Evolutionary conservation across 495 filamentous ascomycete species (phyloP), one percentile per base, ranked within the genome.

Genomic region (Penicillium maclennaniae): DNA sequence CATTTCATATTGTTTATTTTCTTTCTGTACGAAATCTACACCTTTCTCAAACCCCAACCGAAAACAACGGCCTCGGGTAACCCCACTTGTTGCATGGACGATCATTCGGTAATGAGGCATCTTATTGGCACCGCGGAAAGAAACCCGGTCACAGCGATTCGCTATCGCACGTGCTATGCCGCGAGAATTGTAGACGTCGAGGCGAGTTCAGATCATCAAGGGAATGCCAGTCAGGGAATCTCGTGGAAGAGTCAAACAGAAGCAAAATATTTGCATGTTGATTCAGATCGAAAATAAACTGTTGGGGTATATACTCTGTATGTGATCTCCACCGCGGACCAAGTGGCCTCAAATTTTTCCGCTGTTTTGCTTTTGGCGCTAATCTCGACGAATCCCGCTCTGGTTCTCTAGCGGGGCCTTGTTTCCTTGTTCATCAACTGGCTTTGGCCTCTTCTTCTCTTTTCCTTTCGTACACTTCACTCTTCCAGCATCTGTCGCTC

Each of bases 31-130:
- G 17, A 3, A 14, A 8, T 16, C 23, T 15, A 10, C 16, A 6
- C 45, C 7, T 49, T 34, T 16, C 16, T 6, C 1, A 6, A 10
- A 15, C 3, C 6, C 10, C 9, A 51, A 51, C 46, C 47, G 43
- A 51, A 41, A 51, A 12, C 37, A 40, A 31, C 25, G 46, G 41
- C 47, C 53, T 62, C 53, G 62, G 54, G 49, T 51, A 56, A 59
- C 62, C 60, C 60, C 62, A 54, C 60, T 42, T 57, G 27, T 48
- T 42, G 38, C 12, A 45, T 16, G 45, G 58, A 38, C 54, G 61
- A 59, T 61, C 55, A 23, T 16, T 43, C 20, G 17, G 17, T 47
- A 37, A 51, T 46, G 47, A 45, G 36, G 49, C 49, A 31, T 55
- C 40, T 63, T 37, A 63, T 63, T 64, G 59, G 59, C 55, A 53